Percentiles rank a stretch among this genome's conserved stretches.
These are phyloP conservation scores for Cercophora scortea DNA, from an alignment of 495 filamentous ascomycete genomes.

Conservation along the genomic window DNA sequence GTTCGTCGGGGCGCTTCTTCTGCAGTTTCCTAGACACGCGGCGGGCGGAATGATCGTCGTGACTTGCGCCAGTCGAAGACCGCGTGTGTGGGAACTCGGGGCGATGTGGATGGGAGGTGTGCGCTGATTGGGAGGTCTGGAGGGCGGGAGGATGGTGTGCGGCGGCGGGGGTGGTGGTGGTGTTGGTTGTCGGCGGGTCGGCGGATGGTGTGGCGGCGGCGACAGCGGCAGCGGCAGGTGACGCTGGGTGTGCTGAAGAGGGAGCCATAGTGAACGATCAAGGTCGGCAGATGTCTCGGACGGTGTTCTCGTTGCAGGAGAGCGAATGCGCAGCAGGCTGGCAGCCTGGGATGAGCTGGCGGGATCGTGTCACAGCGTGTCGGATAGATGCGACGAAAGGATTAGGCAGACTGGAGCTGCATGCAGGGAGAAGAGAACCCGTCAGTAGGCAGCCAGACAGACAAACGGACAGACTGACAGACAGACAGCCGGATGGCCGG, in stretches of 20 bases:
- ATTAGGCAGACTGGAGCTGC: neutral
- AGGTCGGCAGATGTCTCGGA: no score
- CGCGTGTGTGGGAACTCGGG: slow-evolving; percentile 8
- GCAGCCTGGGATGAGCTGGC: neutral
- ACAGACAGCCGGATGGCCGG: neutral
- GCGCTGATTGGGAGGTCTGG: neutral
- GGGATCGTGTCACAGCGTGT: neutral
- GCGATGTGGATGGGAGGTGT: slow-evolving; percentile 9
- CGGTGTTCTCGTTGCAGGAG: neutral
- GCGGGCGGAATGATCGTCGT: slow-evolving; percentile 17
- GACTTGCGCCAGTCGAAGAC: slow-evolving; percentile 4
- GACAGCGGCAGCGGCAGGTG: slow-evolving; percentile 3
- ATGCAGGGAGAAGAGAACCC: neutral
- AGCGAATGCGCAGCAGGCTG: neutral
- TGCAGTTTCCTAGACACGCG: slow-evolving; percentile 45
- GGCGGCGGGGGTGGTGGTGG: neutral
- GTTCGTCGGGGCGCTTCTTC: slow-evolving; percentile 47
- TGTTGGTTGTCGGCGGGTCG: no score
- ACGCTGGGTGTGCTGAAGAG: neutral
- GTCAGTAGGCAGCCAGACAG: neutral
- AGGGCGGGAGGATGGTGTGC: slow-evolving; percentile 1
- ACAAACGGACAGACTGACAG: neutral
- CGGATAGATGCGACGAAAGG: neutral
- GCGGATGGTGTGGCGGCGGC: slow-evolving; percentile 2
- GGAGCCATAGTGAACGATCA: neutral